A percentile compares a stretch with the other conserved stretches of the same genome.
These are phyloP conservation scores for Verticillium klebahnii DNA, from an alignment of 2,329 filamentous ascomycete species.

Conservation along the genomic window DNA sequence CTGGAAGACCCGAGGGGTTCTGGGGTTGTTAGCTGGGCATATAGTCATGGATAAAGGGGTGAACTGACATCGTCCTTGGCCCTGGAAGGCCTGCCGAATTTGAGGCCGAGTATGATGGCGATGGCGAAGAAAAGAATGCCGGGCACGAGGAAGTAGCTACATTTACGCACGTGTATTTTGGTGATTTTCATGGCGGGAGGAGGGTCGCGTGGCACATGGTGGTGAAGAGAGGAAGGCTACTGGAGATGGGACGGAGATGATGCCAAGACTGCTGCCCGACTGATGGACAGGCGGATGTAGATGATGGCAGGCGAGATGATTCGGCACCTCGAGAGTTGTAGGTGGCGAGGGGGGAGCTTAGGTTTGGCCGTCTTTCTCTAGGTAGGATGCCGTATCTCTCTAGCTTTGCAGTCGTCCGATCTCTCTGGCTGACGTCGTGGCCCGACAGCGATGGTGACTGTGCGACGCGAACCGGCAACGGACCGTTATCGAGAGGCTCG, in stretches of 20 bases:
- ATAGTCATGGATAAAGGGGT: background rate
- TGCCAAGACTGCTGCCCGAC: background rate
- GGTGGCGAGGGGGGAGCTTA: too few species aligned
- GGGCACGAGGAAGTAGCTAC: background rate
- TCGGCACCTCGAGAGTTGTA: background rate
- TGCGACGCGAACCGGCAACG: too few species aligned
- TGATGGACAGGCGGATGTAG: background rate
- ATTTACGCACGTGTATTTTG: background rate
- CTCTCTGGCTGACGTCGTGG: too few species aligned
- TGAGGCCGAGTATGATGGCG: background rate
- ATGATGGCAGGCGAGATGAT: background rate
- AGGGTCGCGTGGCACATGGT: background rate
- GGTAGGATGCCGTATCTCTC: too few species aligned
- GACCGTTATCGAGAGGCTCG: too few species aligned
- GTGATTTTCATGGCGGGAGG: background rate
- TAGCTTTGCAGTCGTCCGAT: too few species aligned
- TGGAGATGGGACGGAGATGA: background rate
- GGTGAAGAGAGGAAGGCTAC: background rate
- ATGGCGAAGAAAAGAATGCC: background rate
- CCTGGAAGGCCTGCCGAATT: background rate
- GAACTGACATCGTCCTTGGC: background rate
- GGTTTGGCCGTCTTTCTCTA: too few species aligned
- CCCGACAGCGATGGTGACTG: too few species aligned
- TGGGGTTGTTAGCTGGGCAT: background rate
- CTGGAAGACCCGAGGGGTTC: slow-evolving; percentile 4